Evolutionary conservation across 1,284 basidiomycete genomes (phyloP).

Genomic region (Trametes polyzona): DNA sequence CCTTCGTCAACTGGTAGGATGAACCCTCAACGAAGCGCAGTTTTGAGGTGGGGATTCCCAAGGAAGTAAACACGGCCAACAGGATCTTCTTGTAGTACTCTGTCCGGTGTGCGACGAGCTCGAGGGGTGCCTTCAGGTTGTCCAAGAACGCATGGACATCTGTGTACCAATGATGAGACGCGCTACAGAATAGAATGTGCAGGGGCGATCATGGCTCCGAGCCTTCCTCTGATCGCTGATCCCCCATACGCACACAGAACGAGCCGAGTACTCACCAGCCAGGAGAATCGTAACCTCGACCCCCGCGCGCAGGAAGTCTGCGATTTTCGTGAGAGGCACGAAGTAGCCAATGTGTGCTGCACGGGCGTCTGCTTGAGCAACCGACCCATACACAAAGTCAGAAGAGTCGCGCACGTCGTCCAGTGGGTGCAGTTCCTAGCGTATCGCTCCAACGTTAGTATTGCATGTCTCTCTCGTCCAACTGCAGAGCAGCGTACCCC

Average conservation of each 20-base stretch:
- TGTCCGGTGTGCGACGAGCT: constrained; percentile 88
- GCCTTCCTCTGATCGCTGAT: too few species aligned
- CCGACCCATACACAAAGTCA: background rate
- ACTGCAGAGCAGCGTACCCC: constrained; percentile 62
- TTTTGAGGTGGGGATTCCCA: constrained; percentile 89
- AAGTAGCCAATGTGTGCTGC: constrained; percentile 97
- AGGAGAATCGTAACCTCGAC: constrained; percentile 91
- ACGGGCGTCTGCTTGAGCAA: constrained; percentile 1
- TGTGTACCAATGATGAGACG: constrained; percentile 37
- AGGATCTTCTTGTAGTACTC: constrained; percentile 91
- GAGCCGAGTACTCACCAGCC: constrained; percentile 63
- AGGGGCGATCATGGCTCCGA: too few species aligned
- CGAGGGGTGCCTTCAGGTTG: constrained; percentile 96
- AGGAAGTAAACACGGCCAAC: constrained; percentile 81
- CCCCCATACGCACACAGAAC: too few species aligned
- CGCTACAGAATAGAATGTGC: too few species aligned
- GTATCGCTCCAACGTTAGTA: background rate
- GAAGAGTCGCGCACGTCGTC: constrained; percentile 74
- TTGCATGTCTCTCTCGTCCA: background rate
- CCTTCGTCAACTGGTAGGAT: constrained; percentile 88
- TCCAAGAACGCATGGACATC: constrained; percentile 98
- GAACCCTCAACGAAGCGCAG: constrained; percentile 89
- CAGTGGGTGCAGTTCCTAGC: constrained; percentile 91
- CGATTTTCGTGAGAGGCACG: constrained; percentile 94
- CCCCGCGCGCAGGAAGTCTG: constrained; percentile 93